Conservation (phyloP, 495 filamentous ascomycete species). For the Hyaloscypha bicolor region DNA sequence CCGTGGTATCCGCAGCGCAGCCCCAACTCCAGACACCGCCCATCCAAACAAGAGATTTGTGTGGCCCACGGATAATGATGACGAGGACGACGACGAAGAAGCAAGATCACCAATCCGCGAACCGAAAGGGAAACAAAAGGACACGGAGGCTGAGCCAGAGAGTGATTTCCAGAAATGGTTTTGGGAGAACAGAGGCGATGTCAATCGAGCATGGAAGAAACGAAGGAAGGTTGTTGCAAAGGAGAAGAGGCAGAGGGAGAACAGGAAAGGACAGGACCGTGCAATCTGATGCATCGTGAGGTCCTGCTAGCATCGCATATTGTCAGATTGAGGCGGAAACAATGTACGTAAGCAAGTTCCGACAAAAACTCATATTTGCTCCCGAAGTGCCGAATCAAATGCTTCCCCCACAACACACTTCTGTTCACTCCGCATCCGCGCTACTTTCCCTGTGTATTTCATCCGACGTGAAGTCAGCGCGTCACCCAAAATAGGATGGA, state of each 20-base stretch:
- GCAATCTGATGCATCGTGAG: slow-evolving; percentile 3
- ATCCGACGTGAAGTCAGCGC: not conserved
- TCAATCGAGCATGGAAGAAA: slow-evolving; percentile 90
- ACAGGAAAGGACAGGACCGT: slow-evolving; percentile 57
- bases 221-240: slow-evolving; percentile 78
- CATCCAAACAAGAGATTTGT: slow-evolving; percentile 58
- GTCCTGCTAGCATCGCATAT: too few species aligned
- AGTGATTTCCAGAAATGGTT: slow-evolving; percentile 88
- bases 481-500: not conserved
- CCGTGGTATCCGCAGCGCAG: slow-evolving; percentile 76
- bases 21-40: slow-evolving; percentile 94
- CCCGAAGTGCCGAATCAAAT: not conserved
- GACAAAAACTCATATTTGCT: not conserved
- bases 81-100: slow-evolving; percentile 42
- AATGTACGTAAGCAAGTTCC: too few species aligned
- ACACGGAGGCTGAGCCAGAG: slow-evolving; percentile 39
- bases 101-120: slow-evolving; percentile 33
- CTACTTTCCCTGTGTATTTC: not conserved
- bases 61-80: slow-evolving; percentile 45
- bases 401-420: not conserved
- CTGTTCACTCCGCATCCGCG: not conserved
- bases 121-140: slow-evolving; percentile 24
- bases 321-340: too few species aligned
- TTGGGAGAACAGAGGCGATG: slow-evolving; percentile 87
- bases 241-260: slow-evolving; percentile 85